Evolutionary conservation across 1,284 basidiomycete species (phyloP).

Genomic region (Xerocomus amazonicus): DNA sequence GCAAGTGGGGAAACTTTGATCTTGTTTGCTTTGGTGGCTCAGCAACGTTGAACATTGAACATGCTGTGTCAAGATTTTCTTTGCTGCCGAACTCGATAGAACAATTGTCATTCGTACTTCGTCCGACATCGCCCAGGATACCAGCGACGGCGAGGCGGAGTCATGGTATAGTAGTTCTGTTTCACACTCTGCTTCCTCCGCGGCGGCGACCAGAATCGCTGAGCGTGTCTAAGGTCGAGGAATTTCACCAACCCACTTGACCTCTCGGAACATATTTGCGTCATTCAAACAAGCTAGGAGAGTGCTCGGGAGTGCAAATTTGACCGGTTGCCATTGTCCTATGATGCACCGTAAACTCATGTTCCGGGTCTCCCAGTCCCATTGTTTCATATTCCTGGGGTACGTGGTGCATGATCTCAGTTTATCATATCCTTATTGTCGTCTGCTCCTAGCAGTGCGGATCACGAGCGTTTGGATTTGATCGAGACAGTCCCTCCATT

Average conservation of each 20-base stretch:
- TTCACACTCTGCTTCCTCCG: too few species aligned
- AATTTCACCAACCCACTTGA: not conserved
- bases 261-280: not conserved
- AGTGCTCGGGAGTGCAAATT: not conserved
- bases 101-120: too few species aligned
- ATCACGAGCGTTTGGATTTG: not conserved
- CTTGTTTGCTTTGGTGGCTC: constrained; percentile 17
- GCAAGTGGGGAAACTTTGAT: constrained; percentile 15
- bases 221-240: not conserved
- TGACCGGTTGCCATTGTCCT: not conserved
- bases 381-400: constrained; percentile 15
- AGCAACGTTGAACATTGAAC: too few species aligned
- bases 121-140: too few species aligned
- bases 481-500: not conserved
- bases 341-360: not conserved
- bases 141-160: too few species aligned
- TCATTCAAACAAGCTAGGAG: not conserved
- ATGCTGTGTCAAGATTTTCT: too few species aligned
- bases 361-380: constrained; percentile 12
- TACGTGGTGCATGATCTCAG: not conserved
- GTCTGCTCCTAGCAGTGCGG: not conserved
- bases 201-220: too few species aligned
- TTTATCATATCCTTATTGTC: not conserved
- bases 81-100: too few species aligned
- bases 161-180: too few species aligned